These are phyloP conservation scores for Sophora flavescens DNA, from an alignment of 306 rosid species.

Conservation along the genomic window DNA sequence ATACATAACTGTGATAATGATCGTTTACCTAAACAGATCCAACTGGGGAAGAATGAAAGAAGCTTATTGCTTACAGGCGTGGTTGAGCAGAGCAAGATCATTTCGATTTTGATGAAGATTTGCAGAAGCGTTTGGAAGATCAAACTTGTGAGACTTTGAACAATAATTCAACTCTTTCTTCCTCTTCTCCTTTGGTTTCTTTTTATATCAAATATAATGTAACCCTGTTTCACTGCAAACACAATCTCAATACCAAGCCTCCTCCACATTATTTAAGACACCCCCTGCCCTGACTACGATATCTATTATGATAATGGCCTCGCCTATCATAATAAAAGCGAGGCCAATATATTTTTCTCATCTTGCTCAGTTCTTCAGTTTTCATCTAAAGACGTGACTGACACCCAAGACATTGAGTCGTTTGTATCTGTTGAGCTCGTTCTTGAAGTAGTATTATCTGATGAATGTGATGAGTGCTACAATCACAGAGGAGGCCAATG, in stretches of 20 bases:
- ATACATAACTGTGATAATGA: constrained; percentile 27
- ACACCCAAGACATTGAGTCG: neutral
- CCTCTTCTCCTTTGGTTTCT: constrained; percentile 27
- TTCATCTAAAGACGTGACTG: neutral
- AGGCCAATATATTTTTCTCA: neutral
- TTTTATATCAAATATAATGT: too few species aligned
- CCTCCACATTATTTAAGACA: neutral
- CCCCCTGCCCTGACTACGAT: neutral
- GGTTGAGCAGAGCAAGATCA: neutral
- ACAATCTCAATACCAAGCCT: neutral
- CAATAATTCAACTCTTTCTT: neutral
- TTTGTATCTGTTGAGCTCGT: constrained; percentile 38
- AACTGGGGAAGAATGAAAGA: constrained; percentile 38
- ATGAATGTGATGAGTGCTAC: constrained; percentile 38
- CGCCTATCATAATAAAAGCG: neutral
- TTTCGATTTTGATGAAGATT: constrained; percentile 32
- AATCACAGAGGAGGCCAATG: constrained; percentile 48
- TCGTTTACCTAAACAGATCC: neutral
- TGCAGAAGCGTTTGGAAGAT: neutral
- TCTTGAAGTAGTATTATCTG: constrained; percentile 29
- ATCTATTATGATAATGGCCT: constrained; percentile 35
- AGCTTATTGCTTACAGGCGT: neutral
- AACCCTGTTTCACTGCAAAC: constrained; percentile 51
- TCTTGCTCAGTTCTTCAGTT: constrained; percentile 30
- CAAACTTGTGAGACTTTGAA: constrained; percentile 26